These are phyloP conservation scores for Castanopsis chinensis DNA, from an alignment of 306 rosid species.

Conservation along the genomic window DNA sequence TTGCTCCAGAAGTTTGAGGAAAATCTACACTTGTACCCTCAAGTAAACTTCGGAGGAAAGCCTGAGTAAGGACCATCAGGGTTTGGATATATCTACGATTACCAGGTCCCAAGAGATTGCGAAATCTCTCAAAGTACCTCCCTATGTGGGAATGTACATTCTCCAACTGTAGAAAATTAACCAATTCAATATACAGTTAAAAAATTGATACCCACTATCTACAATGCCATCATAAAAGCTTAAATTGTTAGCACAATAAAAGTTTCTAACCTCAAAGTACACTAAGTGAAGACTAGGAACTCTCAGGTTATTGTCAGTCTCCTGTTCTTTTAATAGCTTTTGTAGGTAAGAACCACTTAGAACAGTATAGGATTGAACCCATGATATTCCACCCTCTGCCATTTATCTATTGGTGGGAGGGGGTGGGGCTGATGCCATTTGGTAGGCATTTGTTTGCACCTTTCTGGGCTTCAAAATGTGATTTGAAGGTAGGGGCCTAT, in stretches of 20 bases:
- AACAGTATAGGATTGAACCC: neutral
- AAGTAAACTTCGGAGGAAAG: constrained; percentile 57
- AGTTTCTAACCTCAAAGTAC: constrained; percentile 12
- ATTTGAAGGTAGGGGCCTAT: too few relatives aligned
- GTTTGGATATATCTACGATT: constrained; percentile 96
- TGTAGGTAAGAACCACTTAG: neutral
- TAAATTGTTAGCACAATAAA: neutral
- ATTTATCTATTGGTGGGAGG: neutral
- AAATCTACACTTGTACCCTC: constrained; percentile 33
- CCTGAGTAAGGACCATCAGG: constrained; percentile 62
- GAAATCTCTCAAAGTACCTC: constrained; percentile 73
- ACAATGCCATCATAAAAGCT: neutral
- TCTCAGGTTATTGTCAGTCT: neutral
- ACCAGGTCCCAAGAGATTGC: constrained; percentile 77
- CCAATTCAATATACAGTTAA: constrained; percentile 16
- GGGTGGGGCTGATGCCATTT: neutral
- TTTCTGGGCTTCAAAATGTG: too few relatives aligned
- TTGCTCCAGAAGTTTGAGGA: constrained; percentile 40
- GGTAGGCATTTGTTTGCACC: too few relatives aligned
- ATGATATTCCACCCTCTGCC: neutral
- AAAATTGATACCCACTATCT: constrained; percentile 4
- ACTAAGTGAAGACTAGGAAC: neutral
- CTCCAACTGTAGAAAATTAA: constrained; percentile 60
- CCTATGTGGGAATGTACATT: constrained; percentile 66
- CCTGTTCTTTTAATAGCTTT: neutral